Evolutionary conservation across 371 early-diverging fungal species (phyloP), one percentile per base, ranked within the genome.

Genomic region (Mucor lusitanicus): DNA sequence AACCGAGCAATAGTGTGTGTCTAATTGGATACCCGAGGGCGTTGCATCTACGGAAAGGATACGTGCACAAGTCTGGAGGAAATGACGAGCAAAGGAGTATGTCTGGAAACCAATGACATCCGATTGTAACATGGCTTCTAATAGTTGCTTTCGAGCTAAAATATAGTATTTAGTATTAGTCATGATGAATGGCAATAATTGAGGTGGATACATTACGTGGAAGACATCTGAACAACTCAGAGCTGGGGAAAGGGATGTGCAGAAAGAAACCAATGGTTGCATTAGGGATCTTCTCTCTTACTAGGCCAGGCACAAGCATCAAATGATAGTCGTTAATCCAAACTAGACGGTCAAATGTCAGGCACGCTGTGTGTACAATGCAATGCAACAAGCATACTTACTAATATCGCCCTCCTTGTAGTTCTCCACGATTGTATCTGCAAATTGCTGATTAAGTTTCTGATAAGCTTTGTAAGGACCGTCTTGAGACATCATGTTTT

Each of bases 281-380:
- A 59, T 83, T 74, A 7, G 94, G 95, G 6, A 93, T 75, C 48
- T 78, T 76, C 67, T 88, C 76, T 57, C 96, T 87, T 30, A 99
- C 66, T 87, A 98, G 87, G 55, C 87, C 86, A 19, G 99, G 99
- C 8, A 99, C 86, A 42, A 98, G 81, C 89, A 99, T 90, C 61
- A 99, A 79, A 73, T 98, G 99, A 76, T 99, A 99, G 84, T 99
- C 99, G 74, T 99, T 96, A 55, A 99, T 87, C 98, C 98, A 99
- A 39, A 99, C 92, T 89, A 86, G 28, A 32, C 32, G 5, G 17
- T 17, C 21, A 12, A 11, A 11, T 50, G 25, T 50, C n/a, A 12
- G 23, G 25, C 23, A 23, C 23, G 1, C 4, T 50, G 50, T 8
- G 2, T 19, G 19, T 19, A n/a, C 25, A 9, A 12, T 23, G 7